A percentile compares a stretch with the other conserved stretches of the same genome.
Evolutionary conservation across 1,284 basidiomycete genomes (phyloP).

Genomic region (Rhodotorula sp.): DNA sequence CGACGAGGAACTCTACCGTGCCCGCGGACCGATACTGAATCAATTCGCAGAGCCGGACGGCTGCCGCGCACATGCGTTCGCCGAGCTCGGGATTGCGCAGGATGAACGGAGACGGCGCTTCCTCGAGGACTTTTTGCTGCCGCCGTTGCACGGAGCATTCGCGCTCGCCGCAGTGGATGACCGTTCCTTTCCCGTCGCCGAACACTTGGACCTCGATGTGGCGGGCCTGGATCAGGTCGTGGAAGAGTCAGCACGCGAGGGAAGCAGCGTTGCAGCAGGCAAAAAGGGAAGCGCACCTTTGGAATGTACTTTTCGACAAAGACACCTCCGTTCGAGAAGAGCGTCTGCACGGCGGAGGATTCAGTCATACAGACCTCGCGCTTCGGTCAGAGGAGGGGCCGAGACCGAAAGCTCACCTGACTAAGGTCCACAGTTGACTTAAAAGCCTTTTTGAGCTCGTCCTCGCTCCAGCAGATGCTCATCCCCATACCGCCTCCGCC

Average conservation of each 20-base stretch:
- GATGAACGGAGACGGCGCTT: slow-evolving; percentile 59
- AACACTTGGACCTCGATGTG: slow-evolving; percentile 55
- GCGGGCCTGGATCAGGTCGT: slow-evolving; percentile 51
- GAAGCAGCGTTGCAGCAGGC: neutral
- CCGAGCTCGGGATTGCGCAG: slow-evolving; percentile 40
- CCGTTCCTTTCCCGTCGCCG: slow-evolving; percentile 60
- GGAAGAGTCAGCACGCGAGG: neutral
- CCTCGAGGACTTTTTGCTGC: slow-evolving; percentile 74
- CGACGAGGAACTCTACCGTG: slow-evolving; percentile 68
- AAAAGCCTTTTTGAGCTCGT: slow-evolving; percentile 54
- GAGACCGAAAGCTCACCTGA: slow-evolving; percentile 29
- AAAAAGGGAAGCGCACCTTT: neutral
- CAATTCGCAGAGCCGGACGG: slow-evolving; percentile 56
- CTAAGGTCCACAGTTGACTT: slow-evolving; percentile 56
- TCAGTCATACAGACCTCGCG: neutral
- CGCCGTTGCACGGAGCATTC: slow-evolving; percentile 65
- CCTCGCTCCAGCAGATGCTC: slow-evolving; percentile 57
- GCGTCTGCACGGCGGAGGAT: slow-evolving; percentile 43
- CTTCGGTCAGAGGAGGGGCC: fast-evolving
- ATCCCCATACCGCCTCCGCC: slow-evolving; percentile 74
- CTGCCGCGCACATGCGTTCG: slow-evolving; percentile 58
- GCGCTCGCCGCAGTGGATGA: slow-evolving; percentile 62
- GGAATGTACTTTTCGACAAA: slow-evolving; percentile 62
- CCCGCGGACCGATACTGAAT: slow-evolving; percentile 48
- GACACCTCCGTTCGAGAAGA: slow-evolving; percentile 60